Evolutionary conservation across 176 grass and related monocot species (phyloP).

Genomic region (Avena insularis): DNA sequence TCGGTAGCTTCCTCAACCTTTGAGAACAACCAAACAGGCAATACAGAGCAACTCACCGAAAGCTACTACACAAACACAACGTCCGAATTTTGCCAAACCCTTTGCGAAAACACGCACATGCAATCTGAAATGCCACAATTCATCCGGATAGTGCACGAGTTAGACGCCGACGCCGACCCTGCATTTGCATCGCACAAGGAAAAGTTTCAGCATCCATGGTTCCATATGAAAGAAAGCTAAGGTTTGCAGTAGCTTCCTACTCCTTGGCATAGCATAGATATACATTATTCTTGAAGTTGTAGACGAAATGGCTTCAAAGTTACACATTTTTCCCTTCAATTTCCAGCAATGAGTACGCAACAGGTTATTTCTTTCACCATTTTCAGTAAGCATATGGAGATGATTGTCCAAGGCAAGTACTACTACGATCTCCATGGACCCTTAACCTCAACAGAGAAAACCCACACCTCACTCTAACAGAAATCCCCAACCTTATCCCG

Average conservation of each 20-base stretch:
- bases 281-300: neutral
- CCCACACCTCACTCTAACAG: neutral
- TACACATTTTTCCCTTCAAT: neutral
- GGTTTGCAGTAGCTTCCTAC: neutral
- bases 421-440: neutral
- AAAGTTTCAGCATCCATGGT: neutral
- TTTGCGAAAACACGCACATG: neutral
- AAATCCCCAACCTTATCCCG: slow-evolving; percentile 8
- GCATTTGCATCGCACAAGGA: slow-evolving; percentile 10
- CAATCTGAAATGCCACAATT: slow-evolving; percentile 3
- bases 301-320: neutral
- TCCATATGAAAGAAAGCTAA: neutral
- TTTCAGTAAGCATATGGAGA: neutral
- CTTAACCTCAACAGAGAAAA: neutral
- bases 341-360: neutral
- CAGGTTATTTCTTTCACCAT: neutral
- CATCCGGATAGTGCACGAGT: neutral
- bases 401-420: neutral
- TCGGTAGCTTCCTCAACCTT: neutral
- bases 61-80: neutral
- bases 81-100: neutral
- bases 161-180: neutral
- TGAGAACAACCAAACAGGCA: neutral
- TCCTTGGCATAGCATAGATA: neutral
- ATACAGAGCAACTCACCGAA: neutral